Percentiles rank a stretch among this genome's conserved stretches.
These are phyloP conservation scores for Glycine tomentella DNA, from an alignment of 306 rosid genomes.

Conservation along the genomic window DNA sequence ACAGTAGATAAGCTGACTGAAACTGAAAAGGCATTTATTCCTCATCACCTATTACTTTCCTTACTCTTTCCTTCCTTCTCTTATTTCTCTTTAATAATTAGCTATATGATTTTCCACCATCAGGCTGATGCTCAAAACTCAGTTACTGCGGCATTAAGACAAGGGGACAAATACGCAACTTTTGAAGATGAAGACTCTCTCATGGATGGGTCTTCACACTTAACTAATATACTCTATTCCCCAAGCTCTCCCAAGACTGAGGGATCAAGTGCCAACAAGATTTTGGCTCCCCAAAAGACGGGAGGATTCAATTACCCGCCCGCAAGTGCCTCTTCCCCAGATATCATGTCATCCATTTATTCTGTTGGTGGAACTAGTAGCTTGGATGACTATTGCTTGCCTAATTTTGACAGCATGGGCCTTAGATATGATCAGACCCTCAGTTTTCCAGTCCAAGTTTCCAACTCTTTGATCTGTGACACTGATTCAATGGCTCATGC, in stretches of 20 bases:
- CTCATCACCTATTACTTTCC: slow-evolving; percentile 37
- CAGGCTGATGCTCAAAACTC: slow-evolving; percentile 79
- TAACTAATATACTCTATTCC: slow-evolving; percentile 54
- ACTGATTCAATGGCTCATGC: slow-evolving; percentile 66
- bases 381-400: slow-evolving; percentile 80
- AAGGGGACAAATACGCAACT: slow-evolving; percentile 58
- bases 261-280: slow-evolving; percentile 69
- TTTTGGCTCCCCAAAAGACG: slow-evolving; percentile 64
- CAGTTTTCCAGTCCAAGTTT: slow-evolving; percentile 67
- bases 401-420: slow-evolving; percentile 61
- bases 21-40: slow-evolving; percentile 75
- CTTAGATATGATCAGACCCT: slow-evolving; percentile 68
- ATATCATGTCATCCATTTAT: slow-evolving; percentile 78
- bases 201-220: slow-evolving; percentile 55
- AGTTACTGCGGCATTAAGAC: slow-evolving; percentile 70
- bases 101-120: slow-evolving; percentile 40
- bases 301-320: slow-evolving; percentile 69
- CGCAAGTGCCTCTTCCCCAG: slow-evolving; percentile 73
- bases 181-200: slow-evolving; percentile 77
- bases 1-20: slow-evolving; percentile 80
- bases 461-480: slow-evolving; percentile 70
- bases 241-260: slow-evolving; percentile 68
- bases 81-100: slow-evolving; percentile 35
- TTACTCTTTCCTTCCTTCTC: slow-evolving; percentile 26
- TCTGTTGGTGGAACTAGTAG: slow-evolving; percentile 65